Evolutionary conservation across 2,329 filamentous ascomycete species (phyloP), one percentile per base, ranked within the genome.

Genomic region (Dactylonectria estremocensis): DNA sequence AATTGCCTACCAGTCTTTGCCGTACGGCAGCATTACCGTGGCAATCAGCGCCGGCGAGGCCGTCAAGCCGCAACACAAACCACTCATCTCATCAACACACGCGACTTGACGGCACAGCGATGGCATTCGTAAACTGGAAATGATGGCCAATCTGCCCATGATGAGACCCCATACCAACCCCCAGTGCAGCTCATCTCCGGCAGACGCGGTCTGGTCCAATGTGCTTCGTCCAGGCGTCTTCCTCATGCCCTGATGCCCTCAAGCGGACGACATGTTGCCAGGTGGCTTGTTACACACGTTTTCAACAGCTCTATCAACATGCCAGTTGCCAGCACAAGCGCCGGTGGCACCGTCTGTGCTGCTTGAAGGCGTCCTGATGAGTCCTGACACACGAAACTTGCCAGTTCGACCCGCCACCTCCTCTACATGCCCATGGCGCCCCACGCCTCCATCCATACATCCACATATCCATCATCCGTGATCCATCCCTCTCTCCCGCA

Each of bases 321-420:
- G 53, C 13, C 33, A 56, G 14, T 31, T 33, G 16, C 9, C 49
- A 18, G 22, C 22, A 13, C 16, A 52, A 28, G 24, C 46, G 46
- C 46, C 46, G 18, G 40, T n/a, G 40, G 40, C 40, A n/a, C 40
- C 16, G 40, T 43, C 40, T 43, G 40, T 43, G 40, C 40, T 22
- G 49, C n/a, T 53, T 9, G n/a, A 35, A 53, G 18, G 28, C 28
- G 68, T 65, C 61, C 43, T 55, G 62, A 54, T 55, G 62, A 54
- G 57, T 68, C 68, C 64, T 73, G 73, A 74, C 66, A 75, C 72
- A 70, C 64, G 64, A 74, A 69, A 69, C 63, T 60, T 50, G 49
- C 53, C 46, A 46, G 37, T 59, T 59, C 52, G 18, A 60, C 46
- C 24, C 31, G 37, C 45, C 16, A 50, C 16, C 9, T 31, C 49